phyloP scores from a whole-genome alignment of 495 filamentous ascomycete genomes.

The Aspergillus homomorphus region DNA sequence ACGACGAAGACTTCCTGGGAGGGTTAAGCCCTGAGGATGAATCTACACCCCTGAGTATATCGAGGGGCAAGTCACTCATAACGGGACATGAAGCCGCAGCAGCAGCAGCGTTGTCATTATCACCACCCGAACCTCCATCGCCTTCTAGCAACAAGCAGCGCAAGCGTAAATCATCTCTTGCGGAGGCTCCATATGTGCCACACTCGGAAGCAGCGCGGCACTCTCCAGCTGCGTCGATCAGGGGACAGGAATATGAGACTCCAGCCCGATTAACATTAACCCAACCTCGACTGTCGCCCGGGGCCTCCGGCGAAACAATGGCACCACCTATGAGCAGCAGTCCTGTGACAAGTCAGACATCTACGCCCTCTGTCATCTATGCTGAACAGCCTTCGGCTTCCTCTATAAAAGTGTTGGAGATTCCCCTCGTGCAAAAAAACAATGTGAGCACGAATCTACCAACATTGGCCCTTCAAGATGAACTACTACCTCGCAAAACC shows the following conservation, averaged over 20 bases:
- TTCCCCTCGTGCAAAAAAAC: slow-evolving; percentile 7
- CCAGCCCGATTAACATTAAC: slow-evolving; percentile 17
- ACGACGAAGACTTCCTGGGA: slow-evolving; percentile 54
- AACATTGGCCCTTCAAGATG: slow-evolving; percentile 46
- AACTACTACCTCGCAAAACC: slow-evolving; percentile 46
- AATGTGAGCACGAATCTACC: slow-evolving; percentile 38
- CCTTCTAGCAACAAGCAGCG: slow-evolving; percentile 32
- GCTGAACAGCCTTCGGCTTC: slow-evolving; percentile 25
- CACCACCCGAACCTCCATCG: slow-evolving; percentile 19
- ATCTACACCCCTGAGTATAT: slow-evolving; percentile 58
- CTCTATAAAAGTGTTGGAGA: slow-evolving; percentile 12
- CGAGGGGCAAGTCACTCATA: slow-evolving; percentile 33
- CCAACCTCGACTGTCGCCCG: slow-evolving; percentile 23
- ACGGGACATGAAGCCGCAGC: slow-evolving; percentile 18
- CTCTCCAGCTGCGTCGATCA: slow-evolving; percentile 15
- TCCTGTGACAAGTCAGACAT: slow-evolving; percentile 19
- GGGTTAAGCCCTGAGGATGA: slow-evolving; percentile 63
- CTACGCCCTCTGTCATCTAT: slow-evolving; percentile 16
- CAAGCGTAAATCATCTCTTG: slow-evolving; percentile 34
- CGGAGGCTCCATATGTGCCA: slow-evolving; percentile 26
- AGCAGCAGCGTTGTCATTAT: no score
- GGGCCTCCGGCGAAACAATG: slow-evolving; percentile 49
- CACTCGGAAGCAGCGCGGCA: slow-evolving; percentile 21
- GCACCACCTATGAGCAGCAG: slow-evolving; percentile 52
- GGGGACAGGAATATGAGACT: background rate